Evolutionary conservation across 257 asterid genomes (phyloP).

Genomic region (Nicotiana benthamiana): DNA sequence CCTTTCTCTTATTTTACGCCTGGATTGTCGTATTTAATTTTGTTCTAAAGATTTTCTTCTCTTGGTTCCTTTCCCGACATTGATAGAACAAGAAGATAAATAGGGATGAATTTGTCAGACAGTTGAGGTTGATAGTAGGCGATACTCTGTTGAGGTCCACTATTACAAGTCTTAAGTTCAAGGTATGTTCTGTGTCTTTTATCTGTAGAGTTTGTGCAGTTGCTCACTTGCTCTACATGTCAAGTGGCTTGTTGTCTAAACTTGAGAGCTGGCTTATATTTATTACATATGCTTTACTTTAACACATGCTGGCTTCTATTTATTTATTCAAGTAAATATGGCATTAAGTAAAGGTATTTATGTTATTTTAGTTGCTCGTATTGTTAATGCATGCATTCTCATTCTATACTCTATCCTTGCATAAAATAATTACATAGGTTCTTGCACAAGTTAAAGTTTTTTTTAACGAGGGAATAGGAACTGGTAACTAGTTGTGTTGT

Average conservation of each 20-base stretch:
- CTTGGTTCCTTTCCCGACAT: not conserved
- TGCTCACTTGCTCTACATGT: not conserved
- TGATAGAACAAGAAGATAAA: constrained; percentile 52
- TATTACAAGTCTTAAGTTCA: constrained; percentile 44
- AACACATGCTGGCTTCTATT: not conserved
- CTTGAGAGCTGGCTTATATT: not conserved
- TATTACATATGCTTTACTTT: not conserved
- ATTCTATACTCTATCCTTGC: not conserved
- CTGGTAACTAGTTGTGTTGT: not conserved
- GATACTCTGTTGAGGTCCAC: constrained; percentile 50
- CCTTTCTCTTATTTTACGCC: not conserved
- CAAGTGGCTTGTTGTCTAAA: not conserved
- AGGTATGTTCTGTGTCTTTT: constrained; percentile 30
- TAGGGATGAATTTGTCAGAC: constrained; percentile 55
- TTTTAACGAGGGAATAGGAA: not conserved
- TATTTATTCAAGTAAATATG: not conserved
- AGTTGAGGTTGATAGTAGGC: constrained; percentile 59
- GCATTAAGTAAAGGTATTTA: not conserved
- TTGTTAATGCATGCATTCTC: not conserved
- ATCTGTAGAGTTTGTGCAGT: not conserved
- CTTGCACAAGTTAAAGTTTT: not conserved
- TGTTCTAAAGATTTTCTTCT: not conserved
- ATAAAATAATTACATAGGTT: not conserved
- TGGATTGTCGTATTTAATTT: not conserved
- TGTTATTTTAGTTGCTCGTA: not conserved